A percentile compares a stretch with the other conserved stretches of the same genome.
These are phyloP conservation scores for Lachnellula suecica DNA, from an alignment of 2,329 filamentous ascomycete species.

Conservation along the genomic window DNA sequence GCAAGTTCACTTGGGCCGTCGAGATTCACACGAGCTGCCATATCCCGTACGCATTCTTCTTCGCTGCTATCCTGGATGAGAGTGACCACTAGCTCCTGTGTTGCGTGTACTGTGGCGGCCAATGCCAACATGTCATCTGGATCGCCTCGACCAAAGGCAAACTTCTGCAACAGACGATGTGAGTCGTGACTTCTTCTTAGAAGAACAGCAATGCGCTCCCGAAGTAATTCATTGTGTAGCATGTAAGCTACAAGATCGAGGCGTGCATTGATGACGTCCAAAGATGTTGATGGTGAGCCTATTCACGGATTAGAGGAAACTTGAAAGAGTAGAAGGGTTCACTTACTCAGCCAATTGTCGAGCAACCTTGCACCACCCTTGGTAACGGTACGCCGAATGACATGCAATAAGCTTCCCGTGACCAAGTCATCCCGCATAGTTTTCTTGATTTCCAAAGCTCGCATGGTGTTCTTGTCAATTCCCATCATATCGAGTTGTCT, in stretches of 20 bases:
- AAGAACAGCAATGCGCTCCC: conserved; percentile 67
- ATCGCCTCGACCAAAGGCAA: conserved; percentile 87
- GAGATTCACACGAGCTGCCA: conserved; percentile 63
- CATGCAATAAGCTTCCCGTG: conserved; percentile 84
- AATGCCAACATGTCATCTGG: conserved; percentile 86
- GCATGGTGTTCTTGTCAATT: conserved; percentile 89
- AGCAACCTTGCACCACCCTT: conserved; percentile 86
- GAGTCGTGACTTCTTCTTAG: conserved; percentile 80
- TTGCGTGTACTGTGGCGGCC: conserved; percentile 76
- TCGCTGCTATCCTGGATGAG: conserved; percentile 33
- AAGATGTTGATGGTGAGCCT: conserved; percentile 83
- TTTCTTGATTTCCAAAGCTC: conserved; percentile 83
- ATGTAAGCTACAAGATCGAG: conserved; percentile 81
- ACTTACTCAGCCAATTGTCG: conserved; percentile 74
- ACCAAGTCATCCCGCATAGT: conserved; percentile 79
- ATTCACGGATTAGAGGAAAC: conserved; percentile 16
- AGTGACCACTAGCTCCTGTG: conserved; percentile 60
- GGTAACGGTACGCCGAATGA: conserved; percentile 85
- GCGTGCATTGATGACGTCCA: conserved; percentile 73
- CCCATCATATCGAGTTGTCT: conserved; percentile 80
- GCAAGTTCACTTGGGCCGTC: conserved; percentile 68
- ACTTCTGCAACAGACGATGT: conserved; percentile 88
- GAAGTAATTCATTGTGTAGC: conserved; percentile 62
- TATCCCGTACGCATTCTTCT: conserved; percentile 39
- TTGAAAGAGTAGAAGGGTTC: not conserved